A percentile compares a stretch with the other conserved stretches of the same genome.
phyloP scores from a whole-genome alignment of 169 alveolate species.

The Toxoplasma gondii region DNA sequence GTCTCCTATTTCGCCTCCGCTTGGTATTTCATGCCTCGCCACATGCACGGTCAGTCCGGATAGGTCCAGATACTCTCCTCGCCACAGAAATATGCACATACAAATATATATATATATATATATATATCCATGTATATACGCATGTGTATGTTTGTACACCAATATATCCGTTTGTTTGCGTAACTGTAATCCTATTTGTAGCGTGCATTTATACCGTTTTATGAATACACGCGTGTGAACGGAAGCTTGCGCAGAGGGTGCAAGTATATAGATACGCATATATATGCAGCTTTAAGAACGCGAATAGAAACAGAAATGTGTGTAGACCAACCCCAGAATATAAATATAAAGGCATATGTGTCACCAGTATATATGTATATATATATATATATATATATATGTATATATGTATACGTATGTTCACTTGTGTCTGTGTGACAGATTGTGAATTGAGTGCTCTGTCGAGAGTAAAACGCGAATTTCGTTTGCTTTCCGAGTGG shows the following conservation, averaged over 20 bases:
- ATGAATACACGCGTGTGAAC: no score
- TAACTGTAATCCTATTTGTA: no score
- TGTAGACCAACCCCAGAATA: no score
- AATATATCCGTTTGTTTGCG: no score
- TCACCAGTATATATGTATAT: neutral
- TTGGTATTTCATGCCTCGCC: slow-evolving; percentile 50
- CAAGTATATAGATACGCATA: neutral
- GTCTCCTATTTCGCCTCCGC: slow-evolving; percentile 21
- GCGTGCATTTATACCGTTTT: no score
- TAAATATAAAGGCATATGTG: no score
- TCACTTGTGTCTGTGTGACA: neutral
- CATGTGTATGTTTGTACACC: neutral
- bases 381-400: neutral
- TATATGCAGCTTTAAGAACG: no score
- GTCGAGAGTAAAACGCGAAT: no score
- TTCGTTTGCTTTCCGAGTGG: no score
- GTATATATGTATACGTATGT: neutral
- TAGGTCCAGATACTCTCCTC: neutral
- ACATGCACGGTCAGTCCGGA: neutral
- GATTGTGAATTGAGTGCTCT: neutral
- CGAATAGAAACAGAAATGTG: no score
- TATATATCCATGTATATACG: neutral
- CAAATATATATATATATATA: neutral
- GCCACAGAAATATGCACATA: neutral
- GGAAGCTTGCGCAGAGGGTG: no score